phyloP scores from a whole-genome alignment of 2,329 filamentous ascomycete genomes.

The Fusarium decemcellulare region DNA sequence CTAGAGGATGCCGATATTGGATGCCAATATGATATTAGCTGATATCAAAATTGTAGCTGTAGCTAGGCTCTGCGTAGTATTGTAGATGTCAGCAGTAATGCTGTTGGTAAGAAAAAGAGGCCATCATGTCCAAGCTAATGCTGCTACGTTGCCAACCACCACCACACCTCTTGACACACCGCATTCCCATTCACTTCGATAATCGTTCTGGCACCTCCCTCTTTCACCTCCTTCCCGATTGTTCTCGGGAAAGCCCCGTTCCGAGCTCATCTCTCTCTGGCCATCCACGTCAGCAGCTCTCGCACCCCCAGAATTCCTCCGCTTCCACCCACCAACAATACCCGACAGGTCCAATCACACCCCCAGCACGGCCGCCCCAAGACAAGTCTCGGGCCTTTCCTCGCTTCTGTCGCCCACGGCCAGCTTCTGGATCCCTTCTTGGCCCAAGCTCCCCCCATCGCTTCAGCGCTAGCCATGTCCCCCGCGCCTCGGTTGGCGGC shows the following conservation, averaged over 20 bases:
- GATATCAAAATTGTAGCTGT: no score
- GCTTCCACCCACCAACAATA: slow-evolving; percentile 10
- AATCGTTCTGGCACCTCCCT: slow-evolving; percentile 7
- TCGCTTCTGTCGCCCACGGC: not conserved
- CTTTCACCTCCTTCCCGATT: slow-evolving; percentile 15
- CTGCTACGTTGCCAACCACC: not conserved
- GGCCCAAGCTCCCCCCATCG: slow-evolving; percentile 12
- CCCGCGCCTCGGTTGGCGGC: slow-evolving; percentile 37
- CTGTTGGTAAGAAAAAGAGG: not conserved
- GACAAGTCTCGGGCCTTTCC: not conserved
- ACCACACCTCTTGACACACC: not conserved
- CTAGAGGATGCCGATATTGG: not conserved
- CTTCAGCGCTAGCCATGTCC: slow-evolving; percentile 6
- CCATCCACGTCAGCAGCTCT: slow-evolving; percentile 29
- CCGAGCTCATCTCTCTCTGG: slow-evolving; percentile 24
- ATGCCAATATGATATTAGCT: no score
- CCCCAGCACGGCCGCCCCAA: not conserved
- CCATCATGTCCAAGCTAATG: no score
- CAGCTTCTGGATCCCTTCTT: slow-evolving; percentile 26
- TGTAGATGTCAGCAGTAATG: not conserved
- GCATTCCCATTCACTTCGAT: not conserved
- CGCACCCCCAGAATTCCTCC: not conserved
- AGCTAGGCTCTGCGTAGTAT: no score
- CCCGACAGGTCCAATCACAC: slow-evolving; percentile 26
- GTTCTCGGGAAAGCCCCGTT: slow-evolving; percentile 19